Evolutionary conservation across 306 rosid species (phyloP).

Genomic region (Cicer bijugum): DNA sequence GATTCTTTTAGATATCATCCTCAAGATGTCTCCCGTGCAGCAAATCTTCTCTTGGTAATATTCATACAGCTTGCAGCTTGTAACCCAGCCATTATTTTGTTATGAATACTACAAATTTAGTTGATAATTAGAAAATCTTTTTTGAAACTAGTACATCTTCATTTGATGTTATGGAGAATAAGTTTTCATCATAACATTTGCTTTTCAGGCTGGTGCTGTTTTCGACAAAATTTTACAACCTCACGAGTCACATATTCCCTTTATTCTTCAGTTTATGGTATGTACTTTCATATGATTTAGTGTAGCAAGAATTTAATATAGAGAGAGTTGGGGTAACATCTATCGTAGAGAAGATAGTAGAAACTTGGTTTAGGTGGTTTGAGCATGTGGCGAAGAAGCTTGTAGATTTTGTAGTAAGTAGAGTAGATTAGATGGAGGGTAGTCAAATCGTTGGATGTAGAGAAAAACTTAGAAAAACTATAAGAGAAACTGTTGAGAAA

Average conservation of each 20-base stretch:
- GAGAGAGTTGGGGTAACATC: too few species aligned
- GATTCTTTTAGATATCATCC: conserved; percentile 77
- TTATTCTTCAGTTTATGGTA: conserved; percentile 66
- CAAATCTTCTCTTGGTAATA: conserved; percentile 84
- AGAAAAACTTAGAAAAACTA: too few species aligned
- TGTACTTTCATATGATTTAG: conserved; percentile 25
- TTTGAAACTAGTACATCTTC: conserved; percentile 26
- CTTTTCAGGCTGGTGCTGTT: conserved; percentile 80
- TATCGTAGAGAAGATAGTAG: too few species aligned
- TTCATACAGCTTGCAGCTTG: conserved; percentile 11
- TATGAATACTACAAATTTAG: conserved; percentile 33
- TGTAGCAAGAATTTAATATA: not conserved
- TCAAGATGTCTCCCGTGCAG: conserved; percentile 88
- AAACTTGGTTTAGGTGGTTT: too few species aligned
- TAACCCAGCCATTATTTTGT: conserved; percentile 15
- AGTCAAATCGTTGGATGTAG: too few species aligned
- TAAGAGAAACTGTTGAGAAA: too few species aligned
- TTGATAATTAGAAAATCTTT: conserved; percentile 33
- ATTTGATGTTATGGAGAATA: conserved; percentile 33
- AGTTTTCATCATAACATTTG: conserved; percentile 26
- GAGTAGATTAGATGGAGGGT: too few species aligned
- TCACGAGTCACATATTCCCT: conserved; percentile 94
- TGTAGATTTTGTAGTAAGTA: too few species aligned
- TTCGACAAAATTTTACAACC: conserved; percentile 77
- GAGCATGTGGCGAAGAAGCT: too few species aligned